Evolutionary conservation across 768 basidiomycete genomes (phyloP).

Genomic region (Leucosporidium creatinivorum): DNA sequence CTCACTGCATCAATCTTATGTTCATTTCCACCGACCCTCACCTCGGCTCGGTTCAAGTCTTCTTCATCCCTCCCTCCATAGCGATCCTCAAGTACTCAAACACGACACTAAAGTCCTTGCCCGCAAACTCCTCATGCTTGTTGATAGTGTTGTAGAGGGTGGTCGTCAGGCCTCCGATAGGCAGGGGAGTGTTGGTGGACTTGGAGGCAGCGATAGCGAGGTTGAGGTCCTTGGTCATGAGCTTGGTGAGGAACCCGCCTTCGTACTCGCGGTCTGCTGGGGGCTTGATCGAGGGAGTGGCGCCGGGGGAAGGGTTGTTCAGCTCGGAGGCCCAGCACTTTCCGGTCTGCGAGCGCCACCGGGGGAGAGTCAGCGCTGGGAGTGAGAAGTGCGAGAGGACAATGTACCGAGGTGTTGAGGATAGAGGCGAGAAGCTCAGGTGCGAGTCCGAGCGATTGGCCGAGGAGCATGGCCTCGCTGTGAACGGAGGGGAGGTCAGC

Average conservation of each 20-base stretch:
- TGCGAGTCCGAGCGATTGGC: conserved; percentile 70
- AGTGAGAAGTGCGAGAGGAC: neutral
- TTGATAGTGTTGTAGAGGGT: conserved; percentile 55
- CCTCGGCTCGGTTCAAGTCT: neutral
- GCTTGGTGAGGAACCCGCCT: conserved; percentile 50
- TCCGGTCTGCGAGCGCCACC: conserved; percentile 24
- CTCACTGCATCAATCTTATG: too few species aligned
- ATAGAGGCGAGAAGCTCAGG: conserved; percentile 69
- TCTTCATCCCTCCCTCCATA: neutral
- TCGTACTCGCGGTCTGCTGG: conserved; percentile 77
- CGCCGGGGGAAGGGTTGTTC: conserved; percentile 77
- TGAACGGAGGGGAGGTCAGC: neutral
- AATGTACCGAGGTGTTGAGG: conserved; percentile 54
- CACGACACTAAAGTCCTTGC: conserved; percentile 73
- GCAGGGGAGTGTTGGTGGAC: conserved; percentile 50
- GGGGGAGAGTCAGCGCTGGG: too few species aligned
- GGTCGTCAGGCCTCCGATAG: conserved; percentile 60
- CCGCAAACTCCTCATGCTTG: conserved; percentile 55
- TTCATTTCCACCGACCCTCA: too few species aligned
- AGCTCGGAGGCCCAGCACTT: conserved; percentile 40
- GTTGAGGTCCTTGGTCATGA: conserved; percentile 56
- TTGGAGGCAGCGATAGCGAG: conserved; percentile 59
- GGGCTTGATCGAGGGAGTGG: conserved; percentile 57
- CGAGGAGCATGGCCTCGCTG: conserved; percentile 76
- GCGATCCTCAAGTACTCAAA: conserved; percentile 53